These are phyloP conservation scores for Xerocomellus chrysenteron DNA, from an alignment of 768 basidiomycete genomes.

Conservation along the genomic window DNA sequence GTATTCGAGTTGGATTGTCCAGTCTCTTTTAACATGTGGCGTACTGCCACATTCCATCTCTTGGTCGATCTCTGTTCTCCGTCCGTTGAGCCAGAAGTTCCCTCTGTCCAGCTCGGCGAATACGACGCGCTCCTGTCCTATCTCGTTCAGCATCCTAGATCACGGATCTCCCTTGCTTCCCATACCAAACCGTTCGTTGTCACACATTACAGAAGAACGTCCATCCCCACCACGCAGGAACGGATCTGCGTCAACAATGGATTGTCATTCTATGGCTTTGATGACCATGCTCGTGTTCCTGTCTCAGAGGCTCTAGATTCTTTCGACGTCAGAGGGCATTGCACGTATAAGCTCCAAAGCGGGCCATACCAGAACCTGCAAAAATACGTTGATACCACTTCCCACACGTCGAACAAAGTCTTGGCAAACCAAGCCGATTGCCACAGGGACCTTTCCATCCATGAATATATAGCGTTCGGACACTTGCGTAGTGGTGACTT, in stretches of 20 bases:
- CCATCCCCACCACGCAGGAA: constrained; percentile 12
- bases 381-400: constrained; percentile 34
- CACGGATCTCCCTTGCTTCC: constrained; percentile 23
- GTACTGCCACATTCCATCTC: constrained; percentile 39
- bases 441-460: constrained; percentile 38
- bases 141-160: constrained; percentile 10
- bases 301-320: constrained; percentile 11
- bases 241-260: constrained; percentile 36
- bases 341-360: constrained; percentile 33
- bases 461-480: constrained; percentile 46
- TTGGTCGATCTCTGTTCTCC: constrained; percentile 36
- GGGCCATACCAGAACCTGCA: constrained; percentile 37
- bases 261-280: constrained; percentile 31
- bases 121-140: constrained; percentile 14
- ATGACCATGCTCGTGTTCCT: constrained; percentile 17
- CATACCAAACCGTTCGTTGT: constrained; percentile 16
- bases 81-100: background rate
- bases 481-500: constrained; percentile 41
- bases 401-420: constrained; percentile 42
- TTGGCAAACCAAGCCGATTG: constrained; percentile 44
- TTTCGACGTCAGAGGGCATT: constrained; percentile 19
- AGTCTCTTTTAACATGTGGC: constrained; percentile 41
- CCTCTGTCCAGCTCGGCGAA: constrained; percentile 12
- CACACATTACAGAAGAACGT: constrained; percentile 12
- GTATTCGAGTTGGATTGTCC: constrained; percentile 47